Base-by-base conservation (phyloP, 1,284 basidiomycete genomes). In the Polyporus tsugae region DNA sequence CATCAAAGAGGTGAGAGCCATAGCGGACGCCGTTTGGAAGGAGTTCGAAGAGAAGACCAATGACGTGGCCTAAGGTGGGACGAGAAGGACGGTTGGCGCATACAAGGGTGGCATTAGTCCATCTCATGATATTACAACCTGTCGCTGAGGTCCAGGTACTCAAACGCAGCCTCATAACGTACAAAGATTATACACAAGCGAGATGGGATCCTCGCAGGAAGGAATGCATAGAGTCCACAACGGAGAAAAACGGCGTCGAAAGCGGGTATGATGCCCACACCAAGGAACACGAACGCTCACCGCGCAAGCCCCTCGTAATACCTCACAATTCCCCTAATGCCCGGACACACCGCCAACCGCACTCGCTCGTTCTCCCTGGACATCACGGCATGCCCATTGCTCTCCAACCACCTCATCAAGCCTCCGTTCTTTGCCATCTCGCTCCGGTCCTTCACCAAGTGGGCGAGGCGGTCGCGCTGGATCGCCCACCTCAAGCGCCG, bases 301-400 rank as follows among this genome's bases (percentile, higher is more conserved):
- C 46, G 57, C 36, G 70, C 64, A 46, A 80, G 66, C 61, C 71
- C 71, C 76, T 92, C 91, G 73, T 88, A 92, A 73, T 88, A 87
- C 63, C 80, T 80, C 39, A 90, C 84, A 42, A 85, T 84, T 77
- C 84, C 86, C 76, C 81, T 83, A 33, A 91, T 83, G 64, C 85
- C 84, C 1, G 90, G 91, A 74, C 91, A 92, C 46, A 91, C 78
- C 19, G 90, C 90, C 38, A 92, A 82, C 65, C 90, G 79, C 19
- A 91, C 82, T 62, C 90, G 84, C 78, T 92, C 90, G 25, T 82
- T 82, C 69, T 91, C 90, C 61, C 83, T 80, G 17, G 89, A 80
- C 60, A 90, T 79, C 38, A 75, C 70, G 3, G 65, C 64, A n/a
- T 71, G 70, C 52, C 82, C 81, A 63, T 80, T 78, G 10, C 84